Conservation (phyloP, 192 early-diverging fungal species). For the Entomortierella beljakovae region DNA sequence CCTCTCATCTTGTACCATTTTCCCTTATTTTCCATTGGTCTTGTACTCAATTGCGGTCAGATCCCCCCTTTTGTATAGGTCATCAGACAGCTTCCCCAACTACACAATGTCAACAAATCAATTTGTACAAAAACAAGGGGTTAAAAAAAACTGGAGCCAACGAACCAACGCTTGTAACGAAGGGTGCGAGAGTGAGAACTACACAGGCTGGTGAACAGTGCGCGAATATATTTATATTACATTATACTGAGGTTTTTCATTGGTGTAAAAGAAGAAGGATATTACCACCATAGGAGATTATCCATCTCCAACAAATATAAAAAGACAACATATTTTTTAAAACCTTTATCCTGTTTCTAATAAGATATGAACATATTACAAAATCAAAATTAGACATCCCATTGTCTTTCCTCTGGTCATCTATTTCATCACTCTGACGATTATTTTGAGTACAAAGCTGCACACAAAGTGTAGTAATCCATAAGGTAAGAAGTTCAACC, state of each 20-base stretch:
- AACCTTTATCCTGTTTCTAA: neutral
- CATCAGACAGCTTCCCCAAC: neutral
- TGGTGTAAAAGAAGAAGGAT: neutral
- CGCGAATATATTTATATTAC: neutral
- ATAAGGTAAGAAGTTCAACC: neutral
- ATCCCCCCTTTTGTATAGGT: slow-evolving; percentile 6
- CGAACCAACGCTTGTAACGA: neutral
- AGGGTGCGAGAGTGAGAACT: neutral
- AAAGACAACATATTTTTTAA: neutral
- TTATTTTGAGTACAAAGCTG: neutral
- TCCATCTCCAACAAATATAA: neutral
- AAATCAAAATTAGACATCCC: too few relatives aligned
- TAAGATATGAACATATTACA: neutral
- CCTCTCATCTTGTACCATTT: neutral
- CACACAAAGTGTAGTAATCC: too few relatives aligned
- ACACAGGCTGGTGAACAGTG: slow-evolving; percentile 1
- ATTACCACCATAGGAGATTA: neutral
- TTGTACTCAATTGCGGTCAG: neutral
- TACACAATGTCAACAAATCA: neutral
- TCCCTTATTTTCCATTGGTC: neutral
- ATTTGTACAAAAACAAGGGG: neutral
- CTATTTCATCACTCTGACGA: neutral
- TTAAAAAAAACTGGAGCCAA: neutral
- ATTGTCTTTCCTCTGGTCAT: neutral
- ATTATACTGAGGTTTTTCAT: too few relatives aligned